Base-by-base conservation (phyloP, 202 grass and related monocot species). In the Digitaria exilis region DNA sequence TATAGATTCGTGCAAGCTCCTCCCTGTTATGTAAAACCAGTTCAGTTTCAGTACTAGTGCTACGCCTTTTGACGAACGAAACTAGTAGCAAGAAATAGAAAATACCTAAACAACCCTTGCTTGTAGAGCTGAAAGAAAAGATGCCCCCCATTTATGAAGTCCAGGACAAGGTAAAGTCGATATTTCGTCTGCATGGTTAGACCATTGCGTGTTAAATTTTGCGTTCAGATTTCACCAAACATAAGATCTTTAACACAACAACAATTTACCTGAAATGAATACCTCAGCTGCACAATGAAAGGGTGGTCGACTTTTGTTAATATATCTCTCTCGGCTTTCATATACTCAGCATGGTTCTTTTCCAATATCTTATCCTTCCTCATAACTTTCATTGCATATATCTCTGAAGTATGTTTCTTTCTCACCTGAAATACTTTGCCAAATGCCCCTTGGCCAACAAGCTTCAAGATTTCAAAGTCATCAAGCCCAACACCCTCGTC, bases 351-450 rank as follows among this genome's bases (percentile, higher is more conserved):
- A 80, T 97, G 94, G 69, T 93, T 97, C 3, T 97, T 93, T 48
- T 97, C 91, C 79, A 91, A 65, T 50, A 97, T 91, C 64, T 84
- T 97, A 65, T 97, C 94, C 75, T 93, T 97, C 72, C 94, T 87
- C 90, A 97, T 91, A 65, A 97, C 94, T 75, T 97, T 97, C 91
- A 97, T 97, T 16, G 94, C 94, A 71, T 91, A 97, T 76, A 97
- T 97, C 73, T 93, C 94, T 35, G 80, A 80, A 76, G 91, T 93
- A 30, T 89, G 85, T 82, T 89, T 93, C 84, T 93, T 97, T 63
- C 75, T 97, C 63, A 93, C 94, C 81, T 97, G 94, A 81, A 87
- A 97, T 30, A 97, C 94, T 86, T 97, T 93, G 6, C 94, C 94
- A 37, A 97, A 97, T 46, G 94, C 91, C 35, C 94, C 94, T 86